Conservation (phyloP, 2,329 filamentous ascomycete species). For the Teratosphaeria gauchensis region DNA sequence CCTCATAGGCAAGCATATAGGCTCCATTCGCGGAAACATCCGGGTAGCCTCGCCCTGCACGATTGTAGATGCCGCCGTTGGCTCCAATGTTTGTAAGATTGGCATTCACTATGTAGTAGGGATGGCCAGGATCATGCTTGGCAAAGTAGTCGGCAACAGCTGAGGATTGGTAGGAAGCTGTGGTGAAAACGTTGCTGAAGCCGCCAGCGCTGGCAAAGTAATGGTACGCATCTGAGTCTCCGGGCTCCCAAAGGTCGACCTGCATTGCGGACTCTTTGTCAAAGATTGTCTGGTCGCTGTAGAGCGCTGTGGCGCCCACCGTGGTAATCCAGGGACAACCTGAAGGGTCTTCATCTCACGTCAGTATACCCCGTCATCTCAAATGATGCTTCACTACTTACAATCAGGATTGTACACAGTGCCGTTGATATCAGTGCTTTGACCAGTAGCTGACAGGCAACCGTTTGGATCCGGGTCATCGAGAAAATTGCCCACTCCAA, state of each 20-base stretch:
- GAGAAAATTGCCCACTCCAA: slow-evolving; percentile 22
- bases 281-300: slow-evolving; percentile 23
- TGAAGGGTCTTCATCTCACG: not conserved
- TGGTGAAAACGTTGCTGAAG: slow-evolving; percentile 24
- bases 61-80: slow-evolving; percentile 17
- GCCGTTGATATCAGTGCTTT: slow-evolving; percentile 2
- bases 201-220: slow-evolving; percentile 19
- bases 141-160: slow-evolving; percentile 27
- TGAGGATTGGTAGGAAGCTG: slow-evolving; percentile 23
- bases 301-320: slow-evolving; percentile 31
- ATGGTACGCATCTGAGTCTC: not conserved
- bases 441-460: slow-evolving; percentile 35
- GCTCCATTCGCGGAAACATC: slow-evolving; percentile 27
- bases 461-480: not conserved
- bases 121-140: slow-evolving; percentile 11
- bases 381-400: slow-evolving; percentile 11
- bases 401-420: slow-evolving; percentile 18
- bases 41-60: slow-evolving; percentile 20
- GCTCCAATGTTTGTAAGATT: slow-evolving; percentile 11
- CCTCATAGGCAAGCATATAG: slow-evolving; percentile 31
- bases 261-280: slow-evolving; percentile 10
- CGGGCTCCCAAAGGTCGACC: not conserved
- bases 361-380: not conserved
- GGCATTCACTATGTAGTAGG: slow-evolving; percentile 12
- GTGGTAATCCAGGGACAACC: slow-evolving; percentile 24